phyloP scores from a whole-genome alignment of 495 filamentous ascomycete genomes.

The Tuber aestivum region DNA sequence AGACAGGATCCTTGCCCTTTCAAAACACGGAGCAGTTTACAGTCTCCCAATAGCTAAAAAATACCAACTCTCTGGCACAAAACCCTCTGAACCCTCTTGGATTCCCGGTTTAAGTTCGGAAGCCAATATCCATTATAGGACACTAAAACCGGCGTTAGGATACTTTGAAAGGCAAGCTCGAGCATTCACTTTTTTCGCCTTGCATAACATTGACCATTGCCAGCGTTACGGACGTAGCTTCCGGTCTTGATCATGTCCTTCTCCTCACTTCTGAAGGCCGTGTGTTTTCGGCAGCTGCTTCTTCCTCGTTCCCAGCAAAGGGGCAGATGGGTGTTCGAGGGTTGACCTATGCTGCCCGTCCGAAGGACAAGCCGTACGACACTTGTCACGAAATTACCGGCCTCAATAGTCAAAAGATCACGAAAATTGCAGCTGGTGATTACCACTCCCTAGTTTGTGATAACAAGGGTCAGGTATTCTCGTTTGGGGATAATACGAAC shows the following conservation, averaged over 20 bases:
- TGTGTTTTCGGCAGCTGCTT: conserved; percentile 76
- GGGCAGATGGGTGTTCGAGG: conserved; percentile 85
- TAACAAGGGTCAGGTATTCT: conserved; percentile 67
- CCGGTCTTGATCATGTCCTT: conserved; percentile 77
- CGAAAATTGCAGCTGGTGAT: conserved; percentile 74
- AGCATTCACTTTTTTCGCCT: neutral
- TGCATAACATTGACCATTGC: conserved; percentile 4
- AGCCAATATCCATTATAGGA: conserved; percentile 63
- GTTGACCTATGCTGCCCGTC: conserved; percentile 70
- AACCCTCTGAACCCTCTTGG: conserved; percentile 62
- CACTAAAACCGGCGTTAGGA: conserved; percentile 60
- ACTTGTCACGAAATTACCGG: conserved; percentile 67
- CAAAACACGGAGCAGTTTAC: conserved; percentile 72
- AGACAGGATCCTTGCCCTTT: conserved; percentile 77
- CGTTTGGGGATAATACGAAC: conserved; percentile 82
- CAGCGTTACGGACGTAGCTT: conserved; percentile 59
- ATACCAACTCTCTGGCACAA: conserved; percentile 61
- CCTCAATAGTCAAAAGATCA: conserved; percentile 57
- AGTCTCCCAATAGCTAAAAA: conserved; percentile 70
- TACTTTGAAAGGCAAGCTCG: conserved; percentile 60
- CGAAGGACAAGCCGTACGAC: conserved; percentile 67
- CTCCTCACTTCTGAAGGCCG: conserved; percentile 80
- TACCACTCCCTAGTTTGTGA: conserved; percentile 77
- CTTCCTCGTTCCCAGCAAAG: conserved; percentile 66
- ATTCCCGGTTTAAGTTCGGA: conserved; percentile 61